Conservation (phyloP, 768 basidiomycete genomes). For the Tricholoma sp. region DNA sequence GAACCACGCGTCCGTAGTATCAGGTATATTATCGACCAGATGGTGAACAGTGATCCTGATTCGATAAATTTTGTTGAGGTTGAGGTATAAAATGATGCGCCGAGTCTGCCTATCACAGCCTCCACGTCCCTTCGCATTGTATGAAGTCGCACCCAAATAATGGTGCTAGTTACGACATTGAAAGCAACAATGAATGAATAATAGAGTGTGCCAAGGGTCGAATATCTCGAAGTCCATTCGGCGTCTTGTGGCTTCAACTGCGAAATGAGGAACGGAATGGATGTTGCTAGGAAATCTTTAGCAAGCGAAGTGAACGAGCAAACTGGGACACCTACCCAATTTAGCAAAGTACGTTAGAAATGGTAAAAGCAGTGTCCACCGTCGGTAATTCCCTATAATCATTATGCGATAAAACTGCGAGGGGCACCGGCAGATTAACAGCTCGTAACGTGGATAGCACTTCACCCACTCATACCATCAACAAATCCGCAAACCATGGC, state of each 20-base stretch:
- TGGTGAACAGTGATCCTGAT: constrained; percentile 32
- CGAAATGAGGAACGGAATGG: constrained; percentile 28
- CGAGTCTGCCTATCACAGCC: constrained; percentile 28
- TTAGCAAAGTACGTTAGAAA: constrained; percentile 26
- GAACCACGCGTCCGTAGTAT: constrained; percentile 17
- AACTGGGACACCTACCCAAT: constrained; percentile 20
- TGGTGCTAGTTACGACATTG: constrained; percentile 23
- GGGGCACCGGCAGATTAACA: background rate
- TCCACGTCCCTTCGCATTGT: constrained; percentile 29
- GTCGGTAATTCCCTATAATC: constrained; percentile 29
- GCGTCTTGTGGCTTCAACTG: constrained; percentile 13
- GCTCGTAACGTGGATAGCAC: background rate
- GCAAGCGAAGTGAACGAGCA: background rate
- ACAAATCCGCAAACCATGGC: constrained; percentile 31
- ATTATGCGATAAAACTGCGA: constrained; percentile 29
- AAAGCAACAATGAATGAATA: constrained; percentile 25
- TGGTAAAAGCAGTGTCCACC: constrained; percentile 24
- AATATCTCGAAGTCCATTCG: constrained; percentile 9
- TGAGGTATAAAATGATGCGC: constrained; percentile 34
- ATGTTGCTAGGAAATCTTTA: constrained; percentile 20
- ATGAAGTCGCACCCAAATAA: constrained; percentile 26
- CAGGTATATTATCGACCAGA: constrained; percentile 28
- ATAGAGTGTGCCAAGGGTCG: constrained; percentile 19
- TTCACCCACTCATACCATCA: constrained; percentile 23
- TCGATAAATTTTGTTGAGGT: constrained; percentile 32